phyloP scores from a whole-genome alignment of 805 yeast species.

The Ogataea thermomethanolica region DNA sequence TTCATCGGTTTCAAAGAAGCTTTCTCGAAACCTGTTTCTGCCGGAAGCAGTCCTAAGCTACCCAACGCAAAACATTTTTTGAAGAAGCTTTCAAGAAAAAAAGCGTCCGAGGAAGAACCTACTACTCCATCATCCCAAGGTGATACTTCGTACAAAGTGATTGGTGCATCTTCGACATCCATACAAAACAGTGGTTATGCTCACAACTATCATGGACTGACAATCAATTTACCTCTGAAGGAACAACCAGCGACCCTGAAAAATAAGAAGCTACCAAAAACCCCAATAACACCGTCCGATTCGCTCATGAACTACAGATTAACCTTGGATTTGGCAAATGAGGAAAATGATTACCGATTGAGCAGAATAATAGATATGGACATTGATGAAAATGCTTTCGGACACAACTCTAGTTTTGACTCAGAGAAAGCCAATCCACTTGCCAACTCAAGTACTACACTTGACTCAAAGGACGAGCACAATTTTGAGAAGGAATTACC shows the following conservation, averaged over 20 bases:
- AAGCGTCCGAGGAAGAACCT: constrained; percentile 9
- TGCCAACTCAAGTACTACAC: constrained; percentile 6
- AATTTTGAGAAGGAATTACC: background rate
- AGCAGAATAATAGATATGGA: constrained; percentile 20
- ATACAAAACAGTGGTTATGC: constrained; percentile 7
- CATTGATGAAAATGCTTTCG: constrained; percentile 6
- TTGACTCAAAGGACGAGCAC: constrained; percentile 2
- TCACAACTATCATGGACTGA: constrained; percentile 12
- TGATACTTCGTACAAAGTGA: constrained; percentile 9
- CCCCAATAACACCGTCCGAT: constrained; percentile 26
- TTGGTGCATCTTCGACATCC: constrained; percentile 5
- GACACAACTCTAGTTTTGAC: constrained; percentile 2
- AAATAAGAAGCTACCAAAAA: constrained; percentile 20
- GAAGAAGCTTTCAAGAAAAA: constrained; percentile 20
- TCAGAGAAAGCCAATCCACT: constrained; percentile 3
- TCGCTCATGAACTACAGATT: constrained; percentile 27
- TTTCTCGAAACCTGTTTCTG: constrained; percentile 18
- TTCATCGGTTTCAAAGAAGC: constrained; percentile 23
- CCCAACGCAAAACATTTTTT: constrained; percentile 22
- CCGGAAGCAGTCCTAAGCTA: constrained; percentile 14
- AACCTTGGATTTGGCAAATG: constrained; percentile 22
- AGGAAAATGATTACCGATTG: constrained; percentile 21
- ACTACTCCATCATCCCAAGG: constrained; percentile 2
- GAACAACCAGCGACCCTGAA: constrained; percentile 2
- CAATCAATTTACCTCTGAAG: constrained; percentile 12